Base-by-base conservation (phyloP, 768 basidiomycete species). In the Guyanaporus albipodus region DNA sequence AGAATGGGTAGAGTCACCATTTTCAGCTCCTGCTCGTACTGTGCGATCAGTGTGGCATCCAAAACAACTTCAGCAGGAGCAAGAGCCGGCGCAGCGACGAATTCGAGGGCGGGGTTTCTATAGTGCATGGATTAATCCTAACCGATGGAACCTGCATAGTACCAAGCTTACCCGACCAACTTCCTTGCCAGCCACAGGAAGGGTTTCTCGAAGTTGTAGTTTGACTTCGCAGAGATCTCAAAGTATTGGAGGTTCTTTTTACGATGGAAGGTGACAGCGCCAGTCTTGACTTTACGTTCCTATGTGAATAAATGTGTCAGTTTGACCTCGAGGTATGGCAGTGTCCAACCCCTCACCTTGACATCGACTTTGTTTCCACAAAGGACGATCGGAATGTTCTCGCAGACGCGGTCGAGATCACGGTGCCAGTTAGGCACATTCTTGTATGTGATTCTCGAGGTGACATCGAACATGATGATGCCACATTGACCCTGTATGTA, bases 391-490 rank as follows among this genome's bases (percentile, higher is more conserved):
- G 96, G 96, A 64, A 99, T 99, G 76, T 92, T 96, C 76, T 99
- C 96, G 73, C 96, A 99, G 46, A 99, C 96, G 54, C 96, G 91
- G 77, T 98, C 96, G 60, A 93, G 87, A 70, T 99, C 96, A 66
- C 96, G 89, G 78, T 98, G 95, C 96, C 96, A 99, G 80, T 98
- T 99, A 58, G 96, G 96, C 27, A 99, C 96, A 69, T 97, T 98
- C 79, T 98, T 98, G 79, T 99, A 99, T 46, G 96, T 99, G 82
- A 98, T 99, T 63, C 96, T 85, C 44, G 96, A 96, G 49, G 96
- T 98, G 55, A 98, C 95, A 62, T 92, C 96, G 76, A 98, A 98
- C 96, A 99, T 98, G 83, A 99, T 98, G 78, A 99, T 98, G 60
- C 96, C 96, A 65, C 93, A 98, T 71, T 99, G 96, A 60, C 93